Evolutionary conservation across 306 rosid genomes (phyloP).

Genomic region (Prunus dulcis): DNA sequence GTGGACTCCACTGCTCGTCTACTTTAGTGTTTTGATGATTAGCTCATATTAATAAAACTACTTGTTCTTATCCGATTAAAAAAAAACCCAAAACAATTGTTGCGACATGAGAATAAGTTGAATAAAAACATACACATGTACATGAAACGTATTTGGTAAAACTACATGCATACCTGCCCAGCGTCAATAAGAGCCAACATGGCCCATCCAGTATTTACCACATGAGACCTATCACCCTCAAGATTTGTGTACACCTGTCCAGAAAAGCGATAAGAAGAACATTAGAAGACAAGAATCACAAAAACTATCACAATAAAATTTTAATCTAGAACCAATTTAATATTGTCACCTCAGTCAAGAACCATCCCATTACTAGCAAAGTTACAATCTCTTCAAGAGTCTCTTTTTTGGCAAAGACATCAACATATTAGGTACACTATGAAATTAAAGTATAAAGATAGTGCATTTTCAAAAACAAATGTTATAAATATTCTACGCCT

Average conservation of each 20-base stretch:
- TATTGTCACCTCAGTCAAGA: neutral
- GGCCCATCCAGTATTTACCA: slow-evolving; percentile 83
- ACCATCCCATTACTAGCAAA: neutral
- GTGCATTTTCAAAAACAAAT: neutral
- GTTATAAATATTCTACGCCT: neutral
- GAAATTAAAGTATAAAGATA: neutral
- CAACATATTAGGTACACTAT: neutral
- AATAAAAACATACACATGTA: neutral
- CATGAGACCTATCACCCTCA: slow-evolving; percentile 58
- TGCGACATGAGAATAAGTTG: neutral
- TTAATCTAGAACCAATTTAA: neutral
- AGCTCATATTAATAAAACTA: neutral
- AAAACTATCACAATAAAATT: neutral
- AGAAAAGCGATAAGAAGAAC: slow-evolving; percentile 2
- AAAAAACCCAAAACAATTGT: neutral
- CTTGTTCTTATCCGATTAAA: neutral
- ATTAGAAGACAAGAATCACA: neutral
- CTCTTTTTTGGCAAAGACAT: neutral
- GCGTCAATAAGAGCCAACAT: slow-evolving; percentile 71
- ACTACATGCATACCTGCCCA: slow-evolving; percentile 55
- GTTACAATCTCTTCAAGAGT: neutral
- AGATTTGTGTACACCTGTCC: slow-evolving; percentile 70
- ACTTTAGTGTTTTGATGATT: neutral
- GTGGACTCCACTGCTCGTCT: neutral
- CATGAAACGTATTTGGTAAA: neutral